Evolutionary conservation across 192 early-diverging fungal genomes (phyloP).

Genomic region (Backusella sp.): DNA sequence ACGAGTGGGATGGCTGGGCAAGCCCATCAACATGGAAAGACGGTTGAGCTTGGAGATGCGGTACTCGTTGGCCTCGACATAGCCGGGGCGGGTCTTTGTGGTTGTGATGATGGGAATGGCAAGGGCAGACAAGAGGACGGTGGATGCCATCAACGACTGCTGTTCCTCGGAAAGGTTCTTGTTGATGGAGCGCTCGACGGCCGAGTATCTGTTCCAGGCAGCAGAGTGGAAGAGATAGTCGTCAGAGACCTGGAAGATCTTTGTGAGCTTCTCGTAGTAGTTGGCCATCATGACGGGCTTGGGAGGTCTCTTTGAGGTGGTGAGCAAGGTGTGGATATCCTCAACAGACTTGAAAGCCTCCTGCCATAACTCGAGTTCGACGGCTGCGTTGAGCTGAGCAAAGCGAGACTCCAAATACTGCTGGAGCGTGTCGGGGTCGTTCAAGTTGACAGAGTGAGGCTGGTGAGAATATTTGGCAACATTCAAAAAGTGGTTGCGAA

Average conservation of each 20-base stretch:
- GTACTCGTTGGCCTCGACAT: conserved; percentile 74
- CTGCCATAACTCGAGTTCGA: conserved; percentile 98
- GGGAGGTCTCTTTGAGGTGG: conserved; percentile 87
- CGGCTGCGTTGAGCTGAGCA: conserved; percentile 92
- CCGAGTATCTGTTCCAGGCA: conserved; percentile 91
- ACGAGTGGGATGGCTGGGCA: conserved; percentile 80
- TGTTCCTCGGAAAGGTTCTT: conserved; percentile 85
- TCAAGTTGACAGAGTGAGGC: conserved; percentile 90
- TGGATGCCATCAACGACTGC: conserved; percentile 85
- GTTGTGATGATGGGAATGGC: conserved; percentile 95
- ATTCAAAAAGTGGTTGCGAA: conserved; percentile 90
- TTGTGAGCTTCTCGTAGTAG: conserved; percentile 98
- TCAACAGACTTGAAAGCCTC: conserved; percentile 97
- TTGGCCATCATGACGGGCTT: conserved; percentile 96
- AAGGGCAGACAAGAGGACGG: conserved; percentile 91
- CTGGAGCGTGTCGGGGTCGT: conserved; percentile 95
- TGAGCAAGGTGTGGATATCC: conserved; percentile 94
- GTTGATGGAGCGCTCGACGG: conserved; percentile 68
- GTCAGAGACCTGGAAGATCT: conserved; percentile 95
- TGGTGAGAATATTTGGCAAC: conserved; percentile 93
- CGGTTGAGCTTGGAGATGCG: conserved; percentile 76
- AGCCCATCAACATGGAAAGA: conserved; percentile 85
- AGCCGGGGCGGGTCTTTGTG: conserved; percentile 67
- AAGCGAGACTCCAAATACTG: conserved; percentile 96
- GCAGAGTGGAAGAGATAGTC: conserved; percentile 99